Evolutionary conservation across 192 early-diverging fungal genomes (phyloP), one percentile per base, ranked within the genome.

Genomic region (Anaeromyces robustus): DNA sequence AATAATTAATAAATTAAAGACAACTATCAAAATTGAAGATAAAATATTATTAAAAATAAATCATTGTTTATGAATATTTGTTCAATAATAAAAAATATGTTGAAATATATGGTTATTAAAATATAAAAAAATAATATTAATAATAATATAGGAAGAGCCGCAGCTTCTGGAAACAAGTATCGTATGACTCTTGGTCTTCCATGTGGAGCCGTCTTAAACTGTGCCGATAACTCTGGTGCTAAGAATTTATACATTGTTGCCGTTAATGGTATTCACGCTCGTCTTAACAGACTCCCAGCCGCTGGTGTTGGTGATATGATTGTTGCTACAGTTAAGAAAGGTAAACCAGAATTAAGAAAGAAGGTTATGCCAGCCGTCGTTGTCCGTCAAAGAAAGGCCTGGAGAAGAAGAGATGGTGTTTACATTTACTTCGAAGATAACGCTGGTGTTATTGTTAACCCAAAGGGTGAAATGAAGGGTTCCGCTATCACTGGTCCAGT

Each of bases 211-310:
- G 95, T 98, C 83, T 98, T 98, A 93, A 99, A 99, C 92, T 98
- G 97, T 87, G 98, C 98, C 81, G 98, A 99, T 89, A 99, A 99
- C 96, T 98, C 96, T 88, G 98, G 98, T 78, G 98, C 98, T 87
- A 99, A 99, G 94, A 99, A 99, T 94, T 91, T 99, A 83, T 97
- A 98, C 93, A 92, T 99, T 85, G 97, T 99, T 85, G 93, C 96
- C 84, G 98, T 99, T 86, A 92, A 92, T 85, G 95, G 96, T 81
- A 95, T 98, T 85, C 93, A 95, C 89, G 95, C 93, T 83, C 94
- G 96, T 86, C 90, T 99, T 39, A 97, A 96, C 93, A 92, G 96
- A 88, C 92, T 99, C 81, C 98, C 98, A 77, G 94, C 96, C 83
- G 96, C 94, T 88, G 96, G 95, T 90, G 94, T 94, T 83, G 98